Evolutionary conservation across 2,329 filamentous ascomycete genomes (phyloP).

Genomic region (Arthrobotrys entomopaga): DNA sequence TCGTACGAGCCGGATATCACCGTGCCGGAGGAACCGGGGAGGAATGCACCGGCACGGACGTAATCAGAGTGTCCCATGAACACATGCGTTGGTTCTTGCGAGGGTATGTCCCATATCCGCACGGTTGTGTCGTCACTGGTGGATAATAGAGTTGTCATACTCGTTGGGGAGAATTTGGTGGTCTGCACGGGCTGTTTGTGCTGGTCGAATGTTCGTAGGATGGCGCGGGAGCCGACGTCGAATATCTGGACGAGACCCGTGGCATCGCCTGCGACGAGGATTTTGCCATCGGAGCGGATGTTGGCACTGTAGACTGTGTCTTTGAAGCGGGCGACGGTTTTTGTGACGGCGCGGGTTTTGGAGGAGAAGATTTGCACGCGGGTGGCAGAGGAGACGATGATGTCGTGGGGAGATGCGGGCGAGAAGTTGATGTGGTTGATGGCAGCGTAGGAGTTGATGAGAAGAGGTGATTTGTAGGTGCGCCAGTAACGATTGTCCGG

Average conservation of each 20-base stretch:
- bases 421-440: conserved; percentile 89
- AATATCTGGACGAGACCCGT: conserved; percentile 94
- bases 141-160: conserved; percentile 86
- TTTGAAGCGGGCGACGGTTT: conserved; percentile 93
- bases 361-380: conserved; percentile 94
- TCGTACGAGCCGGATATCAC: conserved; percentile 94
- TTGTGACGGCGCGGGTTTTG: conserved; percentile 87
- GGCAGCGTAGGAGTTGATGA: conserved; percentile 88
- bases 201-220: conserved; percentile 92
- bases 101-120: conserved; percentile 90
- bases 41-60: conserved; percentile 84
- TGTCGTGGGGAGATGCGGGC: conserved; percentile 70
- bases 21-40: conserved; percentile 71
- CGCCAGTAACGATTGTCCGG: conserved; percentile 97
- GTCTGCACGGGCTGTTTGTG: conserved; percentile 95
- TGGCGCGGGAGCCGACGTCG: conserved; percentile 86
- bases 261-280: conserved; percentile 91
- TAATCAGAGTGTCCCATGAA: conserved; percentile 93
- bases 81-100: conserved; percentile 76
- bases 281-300: conserved; percentile 85
- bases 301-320: conserved; percentile 90
- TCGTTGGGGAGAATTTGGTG: conserved; percentile 88
- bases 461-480: conserved; percentile 88
- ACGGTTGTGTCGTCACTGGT: conserved; percentile 93
- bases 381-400: conserved; percentile 93